Base-by-base conservation (phyloP, 805 yeast genomes). In the Candida oleophila region DNA sequence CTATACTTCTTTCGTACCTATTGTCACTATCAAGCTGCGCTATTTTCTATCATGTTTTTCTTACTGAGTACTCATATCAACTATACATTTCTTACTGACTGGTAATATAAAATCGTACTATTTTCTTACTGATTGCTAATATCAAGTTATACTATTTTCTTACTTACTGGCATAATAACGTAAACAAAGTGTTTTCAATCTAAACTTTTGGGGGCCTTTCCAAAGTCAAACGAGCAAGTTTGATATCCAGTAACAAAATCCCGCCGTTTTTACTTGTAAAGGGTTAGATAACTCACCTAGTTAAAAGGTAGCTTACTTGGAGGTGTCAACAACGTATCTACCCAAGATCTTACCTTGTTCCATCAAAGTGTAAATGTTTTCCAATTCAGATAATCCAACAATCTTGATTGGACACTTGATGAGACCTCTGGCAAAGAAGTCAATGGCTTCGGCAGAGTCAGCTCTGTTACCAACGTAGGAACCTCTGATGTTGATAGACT, bases 381-480 rank as follows among this genome's bases (percentile, higher is more conserved):
- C 70, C 55, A 71, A 64, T 50, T 68, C 71, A 42, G 72, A 65
- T 57, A 71, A 68, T 8, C 70, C 69, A 25, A 67, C 74, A 47
- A 70, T 50, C 57, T 69, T 64, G 59, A 71, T 70, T 22, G 76
- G 70, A 53, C 73, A 67, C 51, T 65, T 66, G 57, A 71, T 59
- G 57, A 68, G 66, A 48, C 76, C 76, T 59, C 76, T 59, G 48
- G 68, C 38, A 58, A 69, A 71, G 65, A 71, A 71, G 57, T 71
- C 75, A 53, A 71, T 60, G 51, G 76, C 76, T 59, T 68, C 76
- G 45, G 73, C 66, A 38, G 74, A 56, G 60, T 71, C 76, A 45
- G 74, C 73, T 63, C 76, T 68, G 68, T 71, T 71, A 49, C 76
- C 76, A 48, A 71, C 76, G 50, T 71, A 71, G 32, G 76, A 71